Evolutionary conservation across 2,329 filamentous ascomycete species (phyloP), one percentile per base, ranked within the genome.

Genomic region (Trichophyton verrucosum): DNA sequence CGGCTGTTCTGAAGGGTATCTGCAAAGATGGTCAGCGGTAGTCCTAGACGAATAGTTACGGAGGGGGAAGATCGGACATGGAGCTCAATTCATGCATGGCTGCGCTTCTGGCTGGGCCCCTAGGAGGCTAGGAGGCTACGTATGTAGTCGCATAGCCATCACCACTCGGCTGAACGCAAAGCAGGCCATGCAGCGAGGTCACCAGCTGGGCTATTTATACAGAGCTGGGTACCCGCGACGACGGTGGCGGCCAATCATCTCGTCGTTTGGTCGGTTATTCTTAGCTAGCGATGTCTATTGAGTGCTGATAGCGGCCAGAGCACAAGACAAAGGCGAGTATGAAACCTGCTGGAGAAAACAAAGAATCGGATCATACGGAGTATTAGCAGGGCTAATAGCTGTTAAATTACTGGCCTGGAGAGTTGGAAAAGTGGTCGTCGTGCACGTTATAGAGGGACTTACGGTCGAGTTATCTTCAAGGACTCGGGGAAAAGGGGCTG

Each of bases 211-310:
- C 49, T 24, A 53, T 27, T 30, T 27, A 20, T 38, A 38, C 11
- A 13, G 13, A 13, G 33, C 33, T 13, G 33, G 15, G n/a, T 30
- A 44, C 11, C 40, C 6, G 15, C 22, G 27, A 5, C 24, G 49
- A 30, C 22, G 49, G 49, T 53, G 49, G 49, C 49, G 49, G 27
- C 49, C 49, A 53, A 53, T 53, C 49, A 53, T 24, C 49, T 53
- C 13, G 24, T 11, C 17, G 13, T 30, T 6, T 13, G 3, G 9
- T 17, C 49, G 49, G 22, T 9, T 53, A 33, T 13, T 51, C 33
- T 30, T 7, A 30, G 27, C 27, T 51, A 27, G 11, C 13, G 7
- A 51, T 51, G 46, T 13, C 22, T n/a, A 53, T 53, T 53, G 22
- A 53, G 49, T 33, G 13, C 49, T 33, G 15, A 30, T 53, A 53